Evolutionary conservation across 306 rosid species (phyloP).

Genomic region (Hippophae gyantsensis): DNA sequence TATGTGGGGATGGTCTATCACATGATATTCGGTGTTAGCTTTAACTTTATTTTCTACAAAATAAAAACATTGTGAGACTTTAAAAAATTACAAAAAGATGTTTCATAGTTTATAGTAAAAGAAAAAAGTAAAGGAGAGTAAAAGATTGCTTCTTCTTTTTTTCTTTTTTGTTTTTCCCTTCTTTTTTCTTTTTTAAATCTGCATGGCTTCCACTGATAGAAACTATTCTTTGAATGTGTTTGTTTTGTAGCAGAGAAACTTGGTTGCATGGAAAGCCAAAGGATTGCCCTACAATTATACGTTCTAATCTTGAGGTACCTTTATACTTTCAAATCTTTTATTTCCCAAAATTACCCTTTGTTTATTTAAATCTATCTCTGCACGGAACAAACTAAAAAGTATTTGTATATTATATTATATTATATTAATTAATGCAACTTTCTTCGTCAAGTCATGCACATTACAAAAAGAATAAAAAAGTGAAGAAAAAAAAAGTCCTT

Average conservation of each 20-base stretch:
- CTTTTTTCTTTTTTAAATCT: slow-evolving; percentile 27
- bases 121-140: slow-evolving; percentile 32
- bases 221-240: slow-evolving; percentile 34
- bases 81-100: no score
- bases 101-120: slow-evolving; percentile 1
- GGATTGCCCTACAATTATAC: slow-evolving; percentile 35
- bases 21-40: slow-evolving; percentile 25
- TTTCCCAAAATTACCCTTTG: slow-evolving; percentile 14
- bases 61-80: slow-evolving; percentile 1
- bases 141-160: slow-evolving; percentile 31
- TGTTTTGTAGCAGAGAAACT: slow-evolving; percentile 73
- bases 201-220: slow-evolving; percentile 45
- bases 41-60: slow-evolving; percentile 40
- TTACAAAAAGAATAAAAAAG: slow-evolving; percentile 14
- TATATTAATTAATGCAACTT: slow-evolving; percentile 13
- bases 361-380: no score
- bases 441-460: slow-evolving; percentile 48
- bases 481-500: slow-evolving; percentile 23
- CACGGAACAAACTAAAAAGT: no score
- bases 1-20: slow-evolving; percentile 28
- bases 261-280: slow-evolving; percentile 77
- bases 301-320: slow-evolving; percentile 58
- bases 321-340: not conserved
- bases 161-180: slow-evolving; percentile 28
- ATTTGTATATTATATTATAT: no score